phyloP scores from a whole-genome alignment of 2,329 filamentous ascomycete species.

The Curvularia verruculosa region DNA sequence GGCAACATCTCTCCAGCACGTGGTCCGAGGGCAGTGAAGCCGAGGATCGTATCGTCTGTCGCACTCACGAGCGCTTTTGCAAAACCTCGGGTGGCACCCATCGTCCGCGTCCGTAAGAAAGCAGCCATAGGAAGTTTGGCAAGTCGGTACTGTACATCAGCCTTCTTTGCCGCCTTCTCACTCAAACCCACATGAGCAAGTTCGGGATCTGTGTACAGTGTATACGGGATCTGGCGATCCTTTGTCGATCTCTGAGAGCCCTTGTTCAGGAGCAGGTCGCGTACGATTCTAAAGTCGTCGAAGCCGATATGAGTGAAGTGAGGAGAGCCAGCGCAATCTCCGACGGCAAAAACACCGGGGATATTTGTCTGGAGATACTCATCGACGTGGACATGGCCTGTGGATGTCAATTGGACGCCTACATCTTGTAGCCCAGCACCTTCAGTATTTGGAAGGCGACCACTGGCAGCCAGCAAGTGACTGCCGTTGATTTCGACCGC shows the following conservation, averaged over 20 bases:
- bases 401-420: neutral
- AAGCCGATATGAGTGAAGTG: neutral
- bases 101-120: neutral
- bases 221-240: neutral
- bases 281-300: neutral
- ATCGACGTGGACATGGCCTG: neutral
- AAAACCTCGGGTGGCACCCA: neutral
- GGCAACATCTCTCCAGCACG: conserved; percentile 21
- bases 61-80: neutral
- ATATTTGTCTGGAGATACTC: neutral
- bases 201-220: neutral
- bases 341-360: neutral
- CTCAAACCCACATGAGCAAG: neutral
- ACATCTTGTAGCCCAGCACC: neutral
- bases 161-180: neutral
- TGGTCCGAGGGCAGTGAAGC: conserved; percentile 21
- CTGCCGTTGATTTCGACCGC: neutral
- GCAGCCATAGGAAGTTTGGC: neutral
- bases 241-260: neutral
- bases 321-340: neutral
- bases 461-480: neutral
- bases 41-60: neutral
- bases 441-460: neutral
- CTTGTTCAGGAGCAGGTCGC: neutral
- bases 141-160: neutral